Conservation (phyloP, 345 rosid genomes). For the Eucalyptus victrix region DNA sequence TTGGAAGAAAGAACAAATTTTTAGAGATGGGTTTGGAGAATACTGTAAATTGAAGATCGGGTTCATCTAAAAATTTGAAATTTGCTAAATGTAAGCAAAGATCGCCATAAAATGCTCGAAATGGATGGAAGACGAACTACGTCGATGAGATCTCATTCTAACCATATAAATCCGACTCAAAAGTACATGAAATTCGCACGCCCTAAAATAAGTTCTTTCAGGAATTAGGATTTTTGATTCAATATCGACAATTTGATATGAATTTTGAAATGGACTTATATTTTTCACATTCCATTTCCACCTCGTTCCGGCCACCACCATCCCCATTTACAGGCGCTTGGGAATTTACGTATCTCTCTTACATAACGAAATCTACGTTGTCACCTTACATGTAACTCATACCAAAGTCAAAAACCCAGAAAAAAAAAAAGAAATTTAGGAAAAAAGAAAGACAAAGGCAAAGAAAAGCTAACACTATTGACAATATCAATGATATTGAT, state of each 20-base stretch:
- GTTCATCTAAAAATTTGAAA: background rate
- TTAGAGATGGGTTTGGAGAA: background rate
- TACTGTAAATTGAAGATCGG: background rate
- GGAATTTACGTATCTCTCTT: background rate
- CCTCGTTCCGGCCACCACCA: background rate
- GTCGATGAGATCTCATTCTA: background rate
- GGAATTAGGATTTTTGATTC: background rate
- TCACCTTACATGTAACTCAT: background rate
- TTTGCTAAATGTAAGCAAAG: background rate
- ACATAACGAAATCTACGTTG: background rate
- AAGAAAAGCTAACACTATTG: background rate
- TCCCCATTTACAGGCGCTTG: background rate
- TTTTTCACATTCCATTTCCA: background rate
- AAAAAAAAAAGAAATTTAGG: background rate
- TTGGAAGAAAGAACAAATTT: background rate
- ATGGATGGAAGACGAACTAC: background rate
- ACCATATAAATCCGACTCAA: background rate
- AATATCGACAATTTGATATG: background rate
- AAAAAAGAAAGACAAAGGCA: background rate
- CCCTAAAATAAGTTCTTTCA: background rate
- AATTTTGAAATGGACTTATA: background rate
- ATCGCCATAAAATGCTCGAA: fast-evolving
- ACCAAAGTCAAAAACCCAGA: background rate
- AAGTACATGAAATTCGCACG: background rate
- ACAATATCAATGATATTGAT: background rate